Conservation (phyloP, 148 eudicot species). For the Persicaria maculosa region DNA sequence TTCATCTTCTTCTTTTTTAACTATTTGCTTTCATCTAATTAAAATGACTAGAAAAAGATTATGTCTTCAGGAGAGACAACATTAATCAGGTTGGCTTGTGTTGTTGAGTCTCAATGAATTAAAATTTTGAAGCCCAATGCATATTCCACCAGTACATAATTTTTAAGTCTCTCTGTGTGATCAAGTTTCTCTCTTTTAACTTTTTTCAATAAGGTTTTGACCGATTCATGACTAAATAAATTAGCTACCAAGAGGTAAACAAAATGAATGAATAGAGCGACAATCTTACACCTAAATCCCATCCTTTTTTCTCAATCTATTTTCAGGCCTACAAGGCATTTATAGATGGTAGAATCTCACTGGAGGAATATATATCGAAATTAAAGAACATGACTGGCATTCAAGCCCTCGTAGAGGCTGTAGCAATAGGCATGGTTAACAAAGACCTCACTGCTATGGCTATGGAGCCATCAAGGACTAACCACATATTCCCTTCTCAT, state of each 20-base stretch:
- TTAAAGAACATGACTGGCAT: slow-evolving; percentile 22
- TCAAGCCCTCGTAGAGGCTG: slow-evolving; percentile 19
- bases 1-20: neutral
- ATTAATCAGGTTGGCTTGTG: no score
- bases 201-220: neutral
- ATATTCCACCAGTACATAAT: neutral
- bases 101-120: no score
- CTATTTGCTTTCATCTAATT: neutral
- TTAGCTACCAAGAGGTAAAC: neutral
- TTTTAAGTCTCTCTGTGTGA: neutral
- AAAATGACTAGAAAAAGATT: neutral
- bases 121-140: neutral
- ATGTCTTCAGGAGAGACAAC: neutral
- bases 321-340: slow-evolving; percentile 20
- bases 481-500: neutral
- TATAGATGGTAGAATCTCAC: slow-evolving; percentile 15
- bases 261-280: neutral
- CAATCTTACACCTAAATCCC: neutral
- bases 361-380: slow-evolving; percentile 21
- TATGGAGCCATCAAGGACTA: slow-evolving; percentile 9
- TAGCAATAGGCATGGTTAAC: slow-evolving; percentile 21
- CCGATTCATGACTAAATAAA: neutral
- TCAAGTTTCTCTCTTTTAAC: neutral
- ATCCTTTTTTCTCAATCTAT: slow-evolving; percentile 2
- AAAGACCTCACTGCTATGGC: slow-evolving; percentile 23